Conservation (phyloP, 2,329 filamentous ascomycete genomes). For the Colletotrichum simmondsii region DNA sequence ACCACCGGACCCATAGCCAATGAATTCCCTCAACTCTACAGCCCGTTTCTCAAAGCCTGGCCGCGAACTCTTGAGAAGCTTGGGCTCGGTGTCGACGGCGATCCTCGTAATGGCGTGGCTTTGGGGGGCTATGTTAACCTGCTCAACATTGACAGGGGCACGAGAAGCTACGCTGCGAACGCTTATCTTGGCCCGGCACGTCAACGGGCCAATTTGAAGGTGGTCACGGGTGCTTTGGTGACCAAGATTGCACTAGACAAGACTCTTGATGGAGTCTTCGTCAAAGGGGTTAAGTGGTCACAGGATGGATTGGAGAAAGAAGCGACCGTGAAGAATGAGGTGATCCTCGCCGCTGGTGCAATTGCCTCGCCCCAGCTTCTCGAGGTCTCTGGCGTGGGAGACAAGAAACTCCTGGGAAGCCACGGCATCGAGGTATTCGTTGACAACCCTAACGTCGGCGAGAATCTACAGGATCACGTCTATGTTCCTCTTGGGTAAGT, state of each 20-base stretch:
- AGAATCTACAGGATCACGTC: constrained; percentile 50
- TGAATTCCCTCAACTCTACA: constrained; percentile 7
- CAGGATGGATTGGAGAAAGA: constrained; percentile 10
- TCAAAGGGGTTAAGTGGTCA: constrained; percentile 35
- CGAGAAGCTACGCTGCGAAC: constrained; percentile 39
- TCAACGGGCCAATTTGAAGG: constrained; percentile 37
- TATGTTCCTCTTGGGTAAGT: constrained; percentile 23
- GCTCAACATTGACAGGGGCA: constrained; percentile 37
- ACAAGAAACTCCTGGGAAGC: constrained; percentile 44
- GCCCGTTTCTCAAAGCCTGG: constrained; percentile 26
- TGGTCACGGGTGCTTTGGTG: constrained; percentile 38
- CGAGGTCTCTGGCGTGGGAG: constrained; percentile 72
- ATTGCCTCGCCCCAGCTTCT: constrained; percentile 67
- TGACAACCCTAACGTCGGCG: constrained; percentile 50
- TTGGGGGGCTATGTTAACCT: constrained; percentile 32
- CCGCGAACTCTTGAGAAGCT: constrained; percentile 26
- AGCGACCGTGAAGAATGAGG: constrained; percentile 51
- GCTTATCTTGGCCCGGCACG: constrained; percentile 37
- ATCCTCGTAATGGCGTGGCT: constrained; percentile 37
- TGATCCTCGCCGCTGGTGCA: constrained; percentile 69
- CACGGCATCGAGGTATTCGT: constrained; percentile 43
- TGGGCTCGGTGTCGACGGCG: constrained; percentile 27
- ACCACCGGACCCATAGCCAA: constrained; percentile 8
- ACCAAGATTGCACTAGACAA: constrained; percentile 36
- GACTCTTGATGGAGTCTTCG: constrained; percentile 1